Evolutionary conservation across 2,329 filamentous ascomycete species (phyloP).

Genomic region (Botrytis byssoidea): DNA sequence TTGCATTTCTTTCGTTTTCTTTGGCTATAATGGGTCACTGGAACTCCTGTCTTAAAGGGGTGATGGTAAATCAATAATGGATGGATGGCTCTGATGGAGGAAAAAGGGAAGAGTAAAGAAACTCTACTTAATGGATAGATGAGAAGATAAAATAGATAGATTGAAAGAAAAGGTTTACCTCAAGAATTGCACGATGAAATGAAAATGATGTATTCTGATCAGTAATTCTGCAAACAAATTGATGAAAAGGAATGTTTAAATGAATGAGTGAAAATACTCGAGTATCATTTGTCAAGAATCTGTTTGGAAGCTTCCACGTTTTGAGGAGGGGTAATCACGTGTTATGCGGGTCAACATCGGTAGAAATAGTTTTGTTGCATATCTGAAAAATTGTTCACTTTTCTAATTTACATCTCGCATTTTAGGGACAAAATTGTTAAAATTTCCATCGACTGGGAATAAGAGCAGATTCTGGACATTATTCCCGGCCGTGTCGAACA

Average conservation of each 20-base stretch:
- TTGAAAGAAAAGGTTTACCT: not conserved
- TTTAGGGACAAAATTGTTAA: not conserved
- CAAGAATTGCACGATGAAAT: not conserved
- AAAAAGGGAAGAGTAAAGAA: not conserved
- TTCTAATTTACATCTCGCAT: not conserved
- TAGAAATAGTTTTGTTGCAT: not conserved
- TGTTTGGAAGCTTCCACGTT: not conserved
- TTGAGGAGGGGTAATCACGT: not conserved
- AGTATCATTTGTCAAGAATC: not conserved
- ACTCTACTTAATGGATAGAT: not conserved
- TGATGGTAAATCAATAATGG: not conserved
- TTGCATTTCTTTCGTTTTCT: slow-evolving; percentile 1
- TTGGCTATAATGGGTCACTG: not conserved
- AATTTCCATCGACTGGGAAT: not conserved
- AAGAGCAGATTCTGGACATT: not conserved
- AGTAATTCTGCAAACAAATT: not conserved
- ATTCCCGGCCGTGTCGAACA: not conserved
- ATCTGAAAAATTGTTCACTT: not conserved
- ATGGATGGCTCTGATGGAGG: not conserved
- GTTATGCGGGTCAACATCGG: not conserved
- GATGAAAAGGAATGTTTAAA: not conserved
- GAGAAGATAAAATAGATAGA: not conserved
- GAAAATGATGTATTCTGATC: not conserved
- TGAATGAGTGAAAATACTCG: not conserved
- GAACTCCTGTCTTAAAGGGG: no score